These are phyloP conservation scores for Alloascoidea africana DNA, from an alignment of 805 yeast species.

Conservation along the genomic window DNA sequence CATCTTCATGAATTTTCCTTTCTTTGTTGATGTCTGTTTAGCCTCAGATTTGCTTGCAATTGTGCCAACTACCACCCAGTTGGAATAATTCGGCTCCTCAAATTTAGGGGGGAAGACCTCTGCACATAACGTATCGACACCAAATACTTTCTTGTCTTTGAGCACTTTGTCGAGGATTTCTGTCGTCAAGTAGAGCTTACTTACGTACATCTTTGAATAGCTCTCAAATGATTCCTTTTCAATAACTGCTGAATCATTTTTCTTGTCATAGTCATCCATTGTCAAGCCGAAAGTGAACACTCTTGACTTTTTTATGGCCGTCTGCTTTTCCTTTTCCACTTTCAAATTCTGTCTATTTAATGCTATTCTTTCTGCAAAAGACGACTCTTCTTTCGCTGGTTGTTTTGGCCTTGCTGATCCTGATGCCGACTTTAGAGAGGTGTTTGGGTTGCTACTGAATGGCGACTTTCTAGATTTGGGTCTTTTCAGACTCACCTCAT, in stretches of 20 bases:
- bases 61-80: slow-evolving; percentile 73
- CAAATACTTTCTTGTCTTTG: slow-evolving; percentile 34
- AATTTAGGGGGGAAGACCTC: slow-evolving; percentile 57
- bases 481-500: background rate
- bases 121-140: slow-evolving; percentile 44
- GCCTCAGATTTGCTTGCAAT: slow-evolving; percentile 42
- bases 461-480: background rate
- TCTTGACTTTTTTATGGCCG: background rate
- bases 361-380: background rate
- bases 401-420: background rate
- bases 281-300: background rate
- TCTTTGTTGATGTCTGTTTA: slow-evolving; percentile 22
- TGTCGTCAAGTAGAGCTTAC: background rate
- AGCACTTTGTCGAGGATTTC: slow-evolving; percentile 23
- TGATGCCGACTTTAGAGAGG: background rate
- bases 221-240: background rate
- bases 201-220: background rate
- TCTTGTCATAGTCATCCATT: background rate
- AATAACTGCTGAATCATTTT: background rate
- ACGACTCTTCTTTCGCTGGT: background rate
- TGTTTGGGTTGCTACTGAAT: background rate
- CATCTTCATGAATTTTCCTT: slow-evolving; percentile 38
- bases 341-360: background rate
- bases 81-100: slow-evolving; percentile 50
- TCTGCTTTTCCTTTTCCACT: background rate